Base-by-base conservation (phyloP, 2,329 filamentous ascomycete species). In the Ophiocordyceps sinensis region DNA sequence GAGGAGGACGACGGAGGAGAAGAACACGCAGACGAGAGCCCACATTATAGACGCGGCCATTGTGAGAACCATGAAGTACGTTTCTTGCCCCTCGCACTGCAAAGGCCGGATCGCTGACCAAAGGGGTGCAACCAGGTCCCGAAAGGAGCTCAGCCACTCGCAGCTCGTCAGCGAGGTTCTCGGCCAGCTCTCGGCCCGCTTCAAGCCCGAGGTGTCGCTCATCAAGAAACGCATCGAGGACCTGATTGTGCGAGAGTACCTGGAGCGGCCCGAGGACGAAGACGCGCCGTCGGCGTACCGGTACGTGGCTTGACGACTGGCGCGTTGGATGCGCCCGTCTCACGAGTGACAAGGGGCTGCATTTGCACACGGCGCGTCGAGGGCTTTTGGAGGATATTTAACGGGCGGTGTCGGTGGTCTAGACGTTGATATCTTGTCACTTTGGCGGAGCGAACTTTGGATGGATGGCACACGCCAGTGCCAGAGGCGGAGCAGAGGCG, bases 61-160 rank as follows among this genome's bases (percentile, higher is more conserved):
- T 48, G 83, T 88, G 44, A 71, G 84, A 39, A 87, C 87, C 52
- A 88, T 88, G 83, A 89, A 89, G 82, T 87, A 73, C 37, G 78
- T 73, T n/a, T 40, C 30, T 10, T 23, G n/a, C 35, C 19, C 5
- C n/a, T 34, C 17, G n/a, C n/a, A n/a, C 5, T 9, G 23, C 23
- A 4, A 23, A 15, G 10, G 32, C 14, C 32, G 9, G 7, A 13
- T 14, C 9, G 32, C 32, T 34, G 15, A 34, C 32, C 10, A 7
- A 17, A 34, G 32, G 15, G n/a, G 8, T 34, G 32, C 4, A 4
- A 28, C 9, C 49, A 85, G 82, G 57, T 79, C 83, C 65, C 79
- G 83, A 43, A 87, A 87, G 56, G 72, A 79, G 48, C 70, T 84
- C 12, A 61, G 69, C 2, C 84, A 89, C 54, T 70, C 78, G 38